Conservation (phyloP, 2,329 filamentous ascomycete species). For the Aspergillus phoenicis region DNA sequence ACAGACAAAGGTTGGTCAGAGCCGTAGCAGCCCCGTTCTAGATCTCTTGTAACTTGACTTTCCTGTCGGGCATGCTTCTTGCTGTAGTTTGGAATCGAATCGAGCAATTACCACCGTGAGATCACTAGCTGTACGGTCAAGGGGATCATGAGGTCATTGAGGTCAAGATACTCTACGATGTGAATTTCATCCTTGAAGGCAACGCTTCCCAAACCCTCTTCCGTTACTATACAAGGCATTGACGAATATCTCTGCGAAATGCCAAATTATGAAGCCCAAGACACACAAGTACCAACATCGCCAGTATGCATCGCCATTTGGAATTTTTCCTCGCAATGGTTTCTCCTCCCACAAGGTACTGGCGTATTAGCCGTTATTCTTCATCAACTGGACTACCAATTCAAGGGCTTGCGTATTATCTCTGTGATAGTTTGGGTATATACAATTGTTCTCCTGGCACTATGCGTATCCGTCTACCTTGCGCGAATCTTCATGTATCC, state of each 20-base stretch:
- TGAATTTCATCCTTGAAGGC: too few relatives aligned
- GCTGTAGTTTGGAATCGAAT: too few relatives aligned
- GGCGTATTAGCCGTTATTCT: constrained; percentile 41
- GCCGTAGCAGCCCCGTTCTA: too few relatives aligned
- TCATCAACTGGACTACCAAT: constrained; percentile 45
- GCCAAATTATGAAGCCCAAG: not conserved
- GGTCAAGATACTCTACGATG: too few relatives aligned
- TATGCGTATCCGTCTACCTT: constrained; percentile 35
- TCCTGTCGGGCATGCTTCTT: too few relatives aligned
- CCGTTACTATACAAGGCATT: not conserved
- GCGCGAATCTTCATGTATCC: constrained; percentile 38
- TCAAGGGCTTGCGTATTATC: constrained; percentile 39
- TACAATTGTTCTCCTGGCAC: constrained; percentile 36
- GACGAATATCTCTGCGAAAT: not conserved
- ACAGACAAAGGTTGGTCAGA: too few relatives aligned
- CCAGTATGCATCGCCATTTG: constrained; percentile 28
- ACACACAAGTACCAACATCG: not conserved
- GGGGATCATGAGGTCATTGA: too few relatives aligned
- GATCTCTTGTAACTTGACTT: too few relatives aligned
- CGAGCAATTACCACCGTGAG: too few relatives aligned
- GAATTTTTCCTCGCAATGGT: constrained; percentile 42
- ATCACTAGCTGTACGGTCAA: too few relatives aligned
- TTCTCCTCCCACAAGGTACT: constrained; percentile 44
- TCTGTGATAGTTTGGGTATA: constrained; percentile 45
- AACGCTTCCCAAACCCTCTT: too few relatives aligned